Conservation (phyloP, 129 eudicot genomes). For the Saussurea involucrata region DNA sequence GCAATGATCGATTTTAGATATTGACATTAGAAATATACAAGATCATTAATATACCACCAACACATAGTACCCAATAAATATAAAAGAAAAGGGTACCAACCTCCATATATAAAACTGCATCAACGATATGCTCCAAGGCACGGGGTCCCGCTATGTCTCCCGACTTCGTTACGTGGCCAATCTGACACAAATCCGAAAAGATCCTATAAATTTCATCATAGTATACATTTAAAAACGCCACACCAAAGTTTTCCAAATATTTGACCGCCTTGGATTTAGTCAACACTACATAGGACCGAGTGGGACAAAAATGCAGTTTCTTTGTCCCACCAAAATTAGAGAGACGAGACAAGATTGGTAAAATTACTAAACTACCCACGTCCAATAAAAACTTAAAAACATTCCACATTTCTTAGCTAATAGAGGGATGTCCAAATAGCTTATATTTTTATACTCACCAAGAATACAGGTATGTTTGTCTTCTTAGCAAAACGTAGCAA, state of each 20-base stretch:
- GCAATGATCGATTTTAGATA: neutral
- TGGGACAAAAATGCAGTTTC: no score
- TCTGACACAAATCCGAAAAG: constrained; percentile 40
- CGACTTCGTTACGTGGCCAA: constrained; percentile 87
- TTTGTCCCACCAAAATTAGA: no score
- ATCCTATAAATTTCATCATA: neutral
- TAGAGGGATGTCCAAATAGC: neutral
- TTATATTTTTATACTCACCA: constrained; percentile 46
- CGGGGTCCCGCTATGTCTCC: constrained; percentile 99
- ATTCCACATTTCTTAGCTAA: neutral
- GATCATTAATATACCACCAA: neutral
- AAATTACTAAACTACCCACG: neutral
- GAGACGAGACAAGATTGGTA: no score
- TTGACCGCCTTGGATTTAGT: neutral
- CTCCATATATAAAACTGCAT: constrained; percentile 88
- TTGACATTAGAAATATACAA: neutral
- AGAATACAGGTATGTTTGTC: constrained; percentile 75
- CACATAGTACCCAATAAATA: neutral
- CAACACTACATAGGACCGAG: neutral
- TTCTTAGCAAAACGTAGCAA: constrained; percentile 84
- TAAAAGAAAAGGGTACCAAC: constrained; percentile 48
- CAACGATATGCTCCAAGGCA: constrained; percentile 93
- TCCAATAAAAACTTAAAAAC: neutral
- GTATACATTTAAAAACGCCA: neutral
- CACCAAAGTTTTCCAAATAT: neutral